Evolutionary conservation across 2,329 filamentous ascomycete genomes (phyloP).

Genomic region (Cordyceps cicadae): DNA sequence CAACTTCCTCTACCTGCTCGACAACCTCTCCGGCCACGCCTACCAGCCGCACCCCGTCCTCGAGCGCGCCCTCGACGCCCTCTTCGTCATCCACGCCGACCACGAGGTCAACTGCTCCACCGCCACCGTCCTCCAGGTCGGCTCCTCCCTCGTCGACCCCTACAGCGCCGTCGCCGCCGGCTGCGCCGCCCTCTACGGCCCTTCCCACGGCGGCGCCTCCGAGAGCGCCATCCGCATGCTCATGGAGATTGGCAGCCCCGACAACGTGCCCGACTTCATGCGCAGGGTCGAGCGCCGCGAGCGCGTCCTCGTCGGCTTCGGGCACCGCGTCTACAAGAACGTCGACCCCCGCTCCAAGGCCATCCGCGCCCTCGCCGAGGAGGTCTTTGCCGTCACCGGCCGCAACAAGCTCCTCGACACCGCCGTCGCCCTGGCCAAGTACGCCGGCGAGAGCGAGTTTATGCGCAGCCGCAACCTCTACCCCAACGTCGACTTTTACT

Average conservation of each 20-base stretch:
- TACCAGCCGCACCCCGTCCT: slow-evolving; percentile 41
- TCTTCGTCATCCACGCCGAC: slow-evolving; percentile 50
- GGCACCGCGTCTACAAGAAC: slow-evolving; percentile 47
- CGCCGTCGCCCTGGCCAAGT: slow-evolving; percentile 36
- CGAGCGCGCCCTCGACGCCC: slow-evolving; percentile 41
- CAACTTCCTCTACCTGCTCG: slow-evolving; percentile 48
- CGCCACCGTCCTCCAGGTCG: slow-evolving; percentile 47
- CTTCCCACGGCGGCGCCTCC: slow-evolving; percentile 51
- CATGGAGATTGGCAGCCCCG: slow-evolving; percentile 40
- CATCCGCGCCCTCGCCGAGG: slow-evolving; percentile 40
- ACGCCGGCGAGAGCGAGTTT: slow-evolving; percentile 37
- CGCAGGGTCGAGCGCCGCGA: slow-evolving; percentile 41
- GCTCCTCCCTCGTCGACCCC: slow-evolving; percentile 47
- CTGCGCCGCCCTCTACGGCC: slow-evolving; percentile 46
- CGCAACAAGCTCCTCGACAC: slow-evolving; percentile 44
- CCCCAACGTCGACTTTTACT: slow-evolving; percentile 46
- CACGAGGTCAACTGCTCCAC: slow-evolving; percentile 53
- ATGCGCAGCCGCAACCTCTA: slow-evolving; percentile 41
- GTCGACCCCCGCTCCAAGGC: slow-evolving; percentile 44
- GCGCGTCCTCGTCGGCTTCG: slow-evolving; percentile 46
- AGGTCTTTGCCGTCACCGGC: slow-evolving; percentile 41
- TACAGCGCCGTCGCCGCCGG: slow-evolving; percentile 45
- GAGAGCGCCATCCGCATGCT: slow-evolving; percentile 49
- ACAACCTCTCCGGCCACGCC: slow-evolving; percentile 39
- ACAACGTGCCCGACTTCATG: slow-evolving; percentile 43